A percentile compares a stretch with the other conserved stretches of the same genome.
Evolutionary conservation across 495 filamentous ascomycete species (phyloP).

Genomic region (Lasiosphaeriaceae sp.): DNA sequence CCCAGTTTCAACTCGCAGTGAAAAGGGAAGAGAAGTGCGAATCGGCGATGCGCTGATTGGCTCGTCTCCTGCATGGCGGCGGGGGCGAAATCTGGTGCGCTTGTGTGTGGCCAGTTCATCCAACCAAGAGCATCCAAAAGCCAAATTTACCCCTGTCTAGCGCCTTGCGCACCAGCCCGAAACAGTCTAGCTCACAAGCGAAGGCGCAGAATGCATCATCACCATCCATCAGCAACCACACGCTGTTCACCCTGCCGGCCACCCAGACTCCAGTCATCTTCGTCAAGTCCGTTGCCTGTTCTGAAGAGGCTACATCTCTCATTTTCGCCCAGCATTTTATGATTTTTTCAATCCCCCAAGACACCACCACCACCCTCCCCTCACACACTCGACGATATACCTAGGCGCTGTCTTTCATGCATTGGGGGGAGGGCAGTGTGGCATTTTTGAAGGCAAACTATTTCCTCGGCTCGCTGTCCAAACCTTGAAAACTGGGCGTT

Average conservation of each 20-base stretch:
- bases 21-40: conserved; percentile 18
- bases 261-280: background rate
- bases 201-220: conserved; percentile 23
- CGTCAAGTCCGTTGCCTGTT: background rate
- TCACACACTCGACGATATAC: background rate
- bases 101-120: conserved; percentile 27
- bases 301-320: background rate
- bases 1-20: conserved; percentile 27
- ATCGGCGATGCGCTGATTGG: conserved; percentile 28
- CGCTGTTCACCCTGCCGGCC: conserved; percentile 18
- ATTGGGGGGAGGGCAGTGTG: no score
- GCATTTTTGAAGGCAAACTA: no score
- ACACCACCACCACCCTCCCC: background rate
- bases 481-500: background rate
- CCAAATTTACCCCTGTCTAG: conserved; percentile 27
- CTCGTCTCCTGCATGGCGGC: conserved; percentile 20
- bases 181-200: conserved; percentile 16
- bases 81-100: conserved; percentile 21
- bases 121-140: conserved; percentile 19
- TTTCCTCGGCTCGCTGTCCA: background rate
- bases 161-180: conserved; percentile 11
- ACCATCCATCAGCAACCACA: conserved; percentile 5
- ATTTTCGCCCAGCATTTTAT: background rate
- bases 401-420: background rate
- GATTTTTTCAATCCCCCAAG: background rate